Percentiles rank a stretch among this genome's conserved stretches.
phyloP scores from a whole-genome alignment of 257 asterid species.

The Mentha longifolia region DNA sequence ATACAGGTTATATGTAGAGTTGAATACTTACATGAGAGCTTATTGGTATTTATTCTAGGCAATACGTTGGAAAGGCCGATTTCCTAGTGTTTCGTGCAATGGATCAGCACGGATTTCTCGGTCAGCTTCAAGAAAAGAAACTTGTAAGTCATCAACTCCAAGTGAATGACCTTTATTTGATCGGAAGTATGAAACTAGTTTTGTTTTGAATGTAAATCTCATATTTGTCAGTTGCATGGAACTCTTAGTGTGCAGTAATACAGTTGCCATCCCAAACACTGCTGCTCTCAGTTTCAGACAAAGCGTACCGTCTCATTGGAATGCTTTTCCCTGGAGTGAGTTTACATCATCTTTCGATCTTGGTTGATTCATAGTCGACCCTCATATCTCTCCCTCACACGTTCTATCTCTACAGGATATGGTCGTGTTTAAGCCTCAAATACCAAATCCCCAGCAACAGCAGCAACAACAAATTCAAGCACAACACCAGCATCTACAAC shows the following conservation, averaged over 20 bases:
- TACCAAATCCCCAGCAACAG: conserved; percentile 52
- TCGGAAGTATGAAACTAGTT: not conserved
- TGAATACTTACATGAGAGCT: not conserved
- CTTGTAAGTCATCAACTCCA: conserved; percentile 58
- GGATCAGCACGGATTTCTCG: conserved; percentile 89
- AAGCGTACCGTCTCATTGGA: conserved; percentile 82
- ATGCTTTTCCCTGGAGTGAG: conserved; percentile 94
- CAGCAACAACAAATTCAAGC: conserved; percentile 20
- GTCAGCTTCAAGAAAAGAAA: conserved; percentile 91
- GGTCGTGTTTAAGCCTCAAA: conserved; percentile 87
- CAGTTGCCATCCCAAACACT: conserved; percentile 88
- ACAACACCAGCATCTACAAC: conserved; percentile 39
- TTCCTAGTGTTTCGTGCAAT: conserved; percentile 88
- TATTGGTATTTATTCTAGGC: conserved; percentile 49
- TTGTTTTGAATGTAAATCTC: conserved; percentile 24
- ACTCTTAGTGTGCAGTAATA: conserved; percentile 83
- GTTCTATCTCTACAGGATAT: conserved; percentile 56
- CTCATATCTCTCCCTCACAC: not conserved
- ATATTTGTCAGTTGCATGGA: conserved; percentile 24
- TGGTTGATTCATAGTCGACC: conserved; percentile 2
- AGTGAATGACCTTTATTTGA: not conserved
- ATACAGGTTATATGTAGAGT: conserved; percentile 11
- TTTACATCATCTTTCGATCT: not conserved
- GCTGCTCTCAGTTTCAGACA: conserved; percentile 81
- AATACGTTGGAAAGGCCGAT: conserved; percentile 81